Evolutionary conservation across 2,329 filamentous ascomycete genomes (phyloP), one percentile per base, ranked within the genome.

Genomic region (Didymella arachidicola): DNA sequence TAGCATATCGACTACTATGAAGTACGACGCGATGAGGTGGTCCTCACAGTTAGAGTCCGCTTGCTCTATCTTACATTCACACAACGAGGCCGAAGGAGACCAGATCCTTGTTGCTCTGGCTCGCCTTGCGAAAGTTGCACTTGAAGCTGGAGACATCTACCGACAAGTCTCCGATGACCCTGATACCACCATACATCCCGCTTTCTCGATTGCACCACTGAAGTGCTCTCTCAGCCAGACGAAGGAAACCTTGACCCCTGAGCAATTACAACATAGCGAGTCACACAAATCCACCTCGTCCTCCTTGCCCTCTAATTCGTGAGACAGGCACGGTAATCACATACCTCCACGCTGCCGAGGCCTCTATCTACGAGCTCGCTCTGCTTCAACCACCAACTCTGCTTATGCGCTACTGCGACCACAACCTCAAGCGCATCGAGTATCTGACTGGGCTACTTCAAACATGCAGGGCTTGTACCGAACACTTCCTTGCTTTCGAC

Each of bases 41-140:
- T 87, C 82, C 0, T 64, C 81, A 1, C 81, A 86, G 50, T 82
- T 89, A 78, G 85, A 87, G 29, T 84, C 87, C 34, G 84, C 81
- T 34, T 74, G 88, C 1, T 38, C 41, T 3, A 51, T 43, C 8
- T 26, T 55, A 16, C 41, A 47, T 7, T 41, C 41, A 71, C 78
- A 4, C 62, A 79, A 1, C 73, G 89, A 0, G 74, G 78, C 4
- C 25, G 74, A 79, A 0, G 79, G 79, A 1, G 86, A 89, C 66
- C 75, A 78, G 27, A 64, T 84, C 2, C 76, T 89, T 3, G 78
- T 80, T 2, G 66, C 72, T 1, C 75, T 79, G 34, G 78, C 78
- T 38, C 79, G 75, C 19, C 72, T 73, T 2, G 65, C 73, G 11
- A 52, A 65, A 16, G 63, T 77, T 11, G 51, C 57, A n/a, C 57